These are phyloP conservation scores for Exophiala alcalophila DNA, from an alignment of 2,329 filamentous ascomycete genomes.

Conservation along the genomic window DNA sequence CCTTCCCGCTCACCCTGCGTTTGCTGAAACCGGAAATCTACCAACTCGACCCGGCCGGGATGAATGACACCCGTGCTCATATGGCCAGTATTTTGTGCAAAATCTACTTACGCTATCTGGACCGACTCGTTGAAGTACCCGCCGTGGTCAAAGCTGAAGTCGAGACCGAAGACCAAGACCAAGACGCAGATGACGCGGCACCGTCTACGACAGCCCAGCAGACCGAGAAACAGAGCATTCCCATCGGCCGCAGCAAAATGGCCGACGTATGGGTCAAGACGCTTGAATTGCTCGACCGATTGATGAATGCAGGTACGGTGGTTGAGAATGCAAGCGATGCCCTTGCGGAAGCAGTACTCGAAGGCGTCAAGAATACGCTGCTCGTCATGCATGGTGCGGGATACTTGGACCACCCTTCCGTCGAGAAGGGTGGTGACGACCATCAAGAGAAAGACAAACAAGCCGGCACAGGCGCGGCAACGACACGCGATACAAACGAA, in stretches of 20 bases:
- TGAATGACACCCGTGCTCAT: conserved; percentile 93
- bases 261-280: conserved; percentile 82
- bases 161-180: not conserved
- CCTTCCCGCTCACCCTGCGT: conserved; percentile 85
- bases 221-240: not conserved
- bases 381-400: conserved; percentile 91
- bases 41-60: conserved; percentile 82
- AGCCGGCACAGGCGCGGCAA: not conserved
- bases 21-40: conserved; percentile 94
- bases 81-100: conserved; percentile 89
- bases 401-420: conserved; percentile 56
- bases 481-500: conserved; percentile 39
- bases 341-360: conserved; percentile 89
- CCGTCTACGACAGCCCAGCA: not conserved
- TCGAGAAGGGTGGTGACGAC: too few relatives aligned
- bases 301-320: conserved; percentile 69
- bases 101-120: conserved; percentile 91
- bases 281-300: conserved; percentile 87
- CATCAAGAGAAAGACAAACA: not conserved
- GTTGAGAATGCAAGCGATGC: conserved; percentile 18
- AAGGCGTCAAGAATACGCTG: conserved; percentile 93
- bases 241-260: conserved; percentile 49
- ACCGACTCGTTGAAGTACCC: conserved; percentile 77
- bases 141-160: conserved; percentile 41
- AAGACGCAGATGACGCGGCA: not conserved